These are phyloP conservation scores for Tuber borchii DNA, from an alignment of 495 filamentous ascomycete genomes.

Conservation along the genomic window DNA sequence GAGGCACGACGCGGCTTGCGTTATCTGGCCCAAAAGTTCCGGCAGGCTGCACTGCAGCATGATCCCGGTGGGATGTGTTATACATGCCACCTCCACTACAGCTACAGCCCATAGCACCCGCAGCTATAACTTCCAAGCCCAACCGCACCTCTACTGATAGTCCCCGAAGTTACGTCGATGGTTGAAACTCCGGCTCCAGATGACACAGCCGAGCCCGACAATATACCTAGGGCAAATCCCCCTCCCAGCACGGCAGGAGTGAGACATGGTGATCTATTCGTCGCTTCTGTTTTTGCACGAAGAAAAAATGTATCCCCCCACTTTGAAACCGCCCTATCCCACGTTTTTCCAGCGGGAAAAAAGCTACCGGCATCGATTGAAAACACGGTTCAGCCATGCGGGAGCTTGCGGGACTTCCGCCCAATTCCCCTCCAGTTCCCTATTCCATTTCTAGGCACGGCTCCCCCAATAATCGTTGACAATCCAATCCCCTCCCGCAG, in stretches of 20 bases:
- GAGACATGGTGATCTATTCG: background rate
- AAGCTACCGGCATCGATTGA: background rate
- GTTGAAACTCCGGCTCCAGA: background rate
- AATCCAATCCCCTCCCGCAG: background rate
- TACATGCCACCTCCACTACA: background rate
- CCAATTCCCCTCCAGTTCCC: background rate
- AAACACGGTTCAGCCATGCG: background rate
- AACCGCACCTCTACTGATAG: background rate
- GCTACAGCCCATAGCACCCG: background rate
- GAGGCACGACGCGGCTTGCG: background rate
- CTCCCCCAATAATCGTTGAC: background rate
- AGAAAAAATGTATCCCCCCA: background rate
- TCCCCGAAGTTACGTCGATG: background rate
- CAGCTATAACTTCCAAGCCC: background rate
- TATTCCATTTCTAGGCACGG: background rate
- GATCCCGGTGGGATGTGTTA: background rate
- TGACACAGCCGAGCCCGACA: background rate
- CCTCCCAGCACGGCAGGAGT: background rate
- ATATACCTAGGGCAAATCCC: background rate
- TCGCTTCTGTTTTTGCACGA: background rate
- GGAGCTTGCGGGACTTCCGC: background rate
- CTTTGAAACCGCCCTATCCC: slow-evolving; percentile 1
- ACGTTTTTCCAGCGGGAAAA: slow-evolving; percentile 2
- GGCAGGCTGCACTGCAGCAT: background rate
- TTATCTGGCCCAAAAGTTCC: background rate